phyloP scores from a whole-genome alignment of 495 filamentous ascomycete genomes.

The Hypoxylon subgilvum region DNA sequence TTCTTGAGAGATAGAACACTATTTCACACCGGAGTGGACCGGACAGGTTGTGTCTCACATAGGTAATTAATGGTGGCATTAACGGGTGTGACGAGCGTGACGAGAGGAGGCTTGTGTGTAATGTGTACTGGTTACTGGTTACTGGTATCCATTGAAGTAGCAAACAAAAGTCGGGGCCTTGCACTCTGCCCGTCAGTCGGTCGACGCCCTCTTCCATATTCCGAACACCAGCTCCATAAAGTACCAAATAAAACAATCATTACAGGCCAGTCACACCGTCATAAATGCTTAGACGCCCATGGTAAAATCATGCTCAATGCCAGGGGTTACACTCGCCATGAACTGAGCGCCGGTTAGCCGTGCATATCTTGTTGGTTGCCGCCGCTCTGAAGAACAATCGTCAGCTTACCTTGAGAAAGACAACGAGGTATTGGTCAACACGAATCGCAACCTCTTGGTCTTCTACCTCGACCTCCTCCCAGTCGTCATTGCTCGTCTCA shows the following conservation, averaged over 20 bases:
- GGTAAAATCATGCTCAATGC: constrained; percentile 97
- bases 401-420: constrained; percentile 77
- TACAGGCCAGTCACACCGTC: no score
- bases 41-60: no score
- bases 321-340: constrained; percentile 94
- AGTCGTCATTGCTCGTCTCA: constrained; percentile 69
- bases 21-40: no score
- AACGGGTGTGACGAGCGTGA: no score
- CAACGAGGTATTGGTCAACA: constrained; percentile 96
- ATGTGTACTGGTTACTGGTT: constrained; percentile 3
- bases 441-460: constrained; percentile 89
- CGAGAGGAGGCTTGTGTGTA: no score
- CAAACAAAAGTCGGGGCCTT: no score
- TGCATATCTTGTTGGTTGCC: background rate
- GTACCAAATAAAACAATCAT: no score
- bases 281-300: constrained; percentile 76
- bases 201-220: no score
- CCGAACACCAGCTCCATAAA: no score
- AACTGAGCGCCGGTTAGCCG: constrained; percentile 60
- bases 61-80: no score
- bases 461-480: constrained; percentile 73
- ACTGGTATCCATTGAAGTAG: background rate
- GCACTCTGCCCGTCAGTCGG: no score
- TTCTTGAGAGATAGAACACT: no score
- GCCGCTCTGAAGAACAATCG: background rate